A percentile compares a stretch with the other conserved stretches of the same genome.
These are phyloP conservation scores for Fusarium tricinctum DNA, from an alignment of 2,329 filamentous ascomycete genomes.

Conservation along the genomic window DNA sequence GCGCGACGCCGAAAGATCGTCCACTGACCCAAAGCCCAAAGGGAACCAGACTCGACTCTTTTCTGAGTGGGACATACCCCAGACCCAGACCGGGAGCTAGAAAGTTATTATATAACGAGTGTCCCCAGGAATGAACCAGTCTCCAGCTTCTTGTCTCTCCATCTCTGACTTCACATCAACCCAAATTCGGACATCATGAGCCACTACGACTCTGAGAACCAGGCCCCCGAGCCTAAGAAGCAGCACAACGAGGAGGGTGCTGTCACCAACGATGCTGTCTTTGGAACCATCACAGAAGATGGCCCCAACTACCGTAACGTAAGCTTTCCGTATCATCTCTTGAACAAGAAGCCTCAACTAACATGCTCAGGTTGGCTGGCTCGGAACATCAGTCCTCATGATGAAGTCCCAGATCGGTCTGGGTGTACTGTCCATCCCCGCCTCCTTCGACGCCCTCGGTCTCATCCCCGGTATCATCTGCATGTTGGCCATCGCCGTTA, in stretches of 20 bases:
- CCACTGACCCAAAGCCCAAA: not conserved
- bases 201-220: slow-evolving; percentile 39
- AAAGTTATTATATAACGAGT: slow-evolving; percentile 17
- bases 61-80: slow-evolving; percentile 26
- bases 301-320: slow-evolving; percentile 54
- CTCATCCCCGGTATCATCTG: slow-evolving; percentile 63
- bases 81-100: slow-evolving; percentile 7
- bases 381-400: slow-evolving; percentile 62
- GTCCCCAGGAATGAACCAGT: slow-evolving; percentile 19
- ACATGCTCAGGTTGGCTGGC: slow-evolving; percentile 58
- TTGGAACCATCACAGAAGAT: slow-evolving; percentile 50
- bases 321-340: slow-evolving; percentile 6
- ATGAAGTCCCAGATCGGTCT: slow-evolving; percentile 64
- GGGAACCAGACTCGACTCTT: slow-evolving; percentile 35
- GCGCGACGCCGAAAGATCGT: slow-evolving; percentile 11
- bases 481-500: slow-evolving; percentile 56
- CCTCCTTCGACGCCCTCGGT: slow-evolving; percentile 62
- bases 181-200: slow-evolving; percentile 15
- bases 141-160: not conserved
- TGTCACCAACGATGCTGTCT: slow-evolving; percentile 50
- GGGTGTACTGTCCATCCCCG: slow-evolving; percentile 63
- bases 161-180: not conserved
- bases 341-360: not conserved
- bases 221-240: slow-evolving; percentile 25
- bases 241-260: slow-evolving; percentile 9